phyloP scores from a whole-genome alignment of 306 rosid genomes.

The Fragaria ananassa region DNA sequence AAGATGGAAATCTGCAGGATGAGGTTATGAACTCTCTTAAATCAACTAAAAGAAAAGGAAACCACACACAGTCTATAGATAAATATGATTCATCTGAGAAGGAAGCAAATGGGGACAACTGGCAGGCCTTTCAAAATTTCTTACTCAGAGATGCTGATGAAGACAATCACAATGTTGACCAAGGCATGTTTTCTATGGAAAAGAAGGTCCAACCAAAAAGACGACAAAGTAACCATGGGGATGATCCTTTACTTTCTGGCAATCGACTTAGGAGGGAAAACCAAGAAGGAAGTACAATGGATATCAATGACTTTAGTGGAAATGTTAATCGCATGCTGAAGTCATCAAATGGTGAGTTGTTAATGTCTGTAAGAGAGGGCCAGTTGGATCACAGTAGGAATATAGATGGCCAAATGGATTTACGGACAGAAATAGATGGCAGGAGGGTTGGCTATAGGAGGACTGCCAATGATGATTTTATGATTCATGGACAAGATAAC shows the following conservation, averaged over 20 bases:
- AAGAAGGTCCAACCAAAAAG: slow-evolving; percentile 43
- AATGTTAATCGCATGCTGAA: slow-evolving; percentile 41
- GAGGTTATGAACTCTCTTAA: slow-evolving; percentile 36
- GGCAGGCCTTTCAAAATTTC: slow-evolving; percentile 91
- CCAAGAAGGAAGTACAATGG: slow-evolving; percentile 45
- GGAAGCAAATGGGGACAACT: slow-evolving; percentile 66
- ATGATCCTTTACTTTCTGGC: slow-evolving; percentile 67
- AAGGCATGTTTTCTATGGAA: slow-evolving; percentile 55
- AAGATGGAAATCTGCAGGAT: slow-evolving; percentile 42
- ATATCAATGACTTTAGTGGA: slow-evolving; percentile 53
- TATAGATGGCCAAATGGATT: slow-evolving; percentile 37
- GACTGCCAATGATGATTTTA: slow-evolving; percentile 59
- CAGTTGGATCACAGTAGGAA: slow-evolving; percentile 38
- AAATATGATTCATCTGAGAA: slow-evolving; percentile 38
- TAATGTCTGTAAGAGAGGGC: slow-evolving; percentile 44
- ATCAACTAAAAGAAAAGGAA: slow-evolving; percentile 52
- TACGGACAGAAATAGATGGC: slow-evolving; percentile 64
- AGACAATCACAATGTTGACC: slow-evolving; percentile 57
- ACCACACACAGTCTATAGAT: slow-evolving; percentile 40
- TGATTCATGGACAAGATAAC: slow-evolving; percentile 48
- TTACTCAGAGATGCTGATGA: slow-evolving; percentile 87
- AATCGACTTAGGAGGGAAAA: slow-evolving; percentile 42
- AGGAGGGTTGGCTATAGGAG: slow-evolving; percentile 55
- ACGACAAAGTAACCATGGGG: slow-evolving; percentile 38
- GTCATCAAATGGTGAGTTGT: slow-evolving; percentile 49